Percentiles rank a stretch among this genome's conserved stretches.
These are phyloP conservation scores for Sparassis latifolia DNA, from an alignment of 1,284 basidiomycete genomes.

Conservation along the genomic window DNA sequence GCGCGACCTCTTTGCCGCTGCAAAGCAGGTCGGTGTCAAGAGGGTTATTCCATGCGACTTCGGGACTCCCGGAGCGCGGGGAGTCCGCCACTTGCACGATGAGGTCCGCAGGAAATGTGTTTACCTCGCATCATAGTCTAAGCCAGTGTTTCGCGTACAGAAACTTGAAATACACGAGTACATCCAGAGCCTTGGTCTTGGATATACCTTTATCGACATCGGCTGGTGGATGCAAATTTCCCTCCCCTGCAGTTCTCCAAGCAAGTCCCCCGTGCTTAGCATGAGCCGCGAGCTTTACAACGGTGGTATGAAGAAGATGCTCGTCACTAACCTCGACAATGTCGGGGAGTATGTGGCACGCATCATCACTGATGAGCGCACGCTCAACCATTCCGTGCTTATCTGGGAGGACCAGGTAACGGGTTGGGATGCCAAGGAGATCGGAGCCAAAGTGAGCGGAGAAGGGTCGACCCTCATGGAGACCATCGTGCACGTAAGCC, in stretches of 20 bases:
- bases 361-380: conserved; percentile 20
- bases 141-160: conserved; percentile 3
- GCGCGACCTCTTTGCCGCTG: conserved; percentile 9
- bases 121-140: not conserved
- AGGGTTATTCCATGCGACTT: conserved; percentile 14
- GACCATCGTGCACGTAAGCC: conserved; percentile 1
- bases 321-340: conserved; percentile 12
- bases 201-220: conserved; percentile 20
- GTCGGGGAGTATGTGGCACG: conserved; percentile 18
- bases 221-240: conserved; percentile 22
- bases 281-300: conserved; percentile 5
- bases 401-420: conserved; percentile 22
- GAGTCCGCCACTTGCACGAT: conserved; percentile 11
- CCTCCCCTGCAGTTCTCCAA: conserved; percentile 9
- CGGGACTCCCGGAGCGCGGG: conserved; percentile 10
- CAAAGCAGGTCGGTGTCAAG: conserved; percentile 15
- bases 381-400: conserved; percentile 21
- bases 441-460: conserved; percentile 11
- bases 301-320: conserved; percentile 8
- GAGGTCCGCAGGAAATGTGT: conserved; percentile 2
- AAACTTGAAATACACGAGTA: conserved; percentile 16
- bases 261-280: not conserved
- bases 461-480: conserved; percentile 10
- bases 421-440: conserved; percentile 9
- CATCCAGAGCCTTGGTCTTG: conserved; percentile 11